Evolutionary conservation across 2,329 filamentous ascomycete genomes (phyloP), one percentile per base, ranked within the genome.

Genomic region (Alternaria sp.): DNA sequence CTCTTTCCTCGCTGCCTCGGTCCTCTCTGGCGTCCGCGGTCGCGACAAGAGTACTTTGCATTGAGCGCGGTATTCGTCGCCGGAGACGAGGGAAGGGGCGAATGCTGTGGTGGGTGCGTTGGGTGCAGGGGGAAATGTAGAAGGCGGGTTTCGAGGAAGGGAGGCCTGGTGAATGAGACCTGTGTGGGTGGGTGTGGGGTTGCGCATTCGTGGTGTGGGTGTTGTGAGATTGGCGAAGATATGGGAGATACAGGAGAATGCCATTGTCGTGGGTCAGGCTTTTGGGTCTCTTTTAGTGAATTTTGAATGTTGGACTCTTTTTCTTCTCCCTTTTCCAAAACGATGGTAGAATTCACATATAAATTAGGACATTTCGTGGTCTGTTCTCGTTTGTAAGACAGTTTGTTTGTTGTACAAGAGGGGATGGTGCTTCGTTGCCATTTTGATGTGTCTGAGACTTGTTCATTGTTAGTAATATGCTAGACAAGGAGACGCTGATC

Each of bases 251-350:
- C 29, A 46, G 13, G 29, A 34, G 17, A 46, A 46, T 34, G 21
- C 17, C 44, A 46, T 46, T 24, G 4, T n/a, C 29, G 2, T 6
- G 2, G 5, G 21, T 40, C 23, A 23, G 2, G 1, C 37, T 40
- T 34, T 14, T 4, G 21, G 6, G 29, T n/a, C 2, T n/a, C 17
- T 46, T 24, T 0, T 8, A 6, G 28, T 24, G 0, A 10, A 3
- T 3, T 5, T n/a, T 4, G 5, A 2, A 13, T 5, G 10, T 8
- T 4, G 23, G 6, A 0, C 0, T 23, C 1, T 5, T 4, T 7
- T 24, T 46, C 24, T 5, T n/a, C 6, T 28, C 10, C 3, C 14
- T 17, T 14, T 7, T 6, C 6, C 2, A 21, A 39, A 17, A 46
- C 31, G 7, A n/a, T 1, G 10, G 21, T 33, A 23, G 13, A 10